Evolutionary conservation across 306 rosid species (phyloP).

Genomic region (Castanospermum australe): DNA sequence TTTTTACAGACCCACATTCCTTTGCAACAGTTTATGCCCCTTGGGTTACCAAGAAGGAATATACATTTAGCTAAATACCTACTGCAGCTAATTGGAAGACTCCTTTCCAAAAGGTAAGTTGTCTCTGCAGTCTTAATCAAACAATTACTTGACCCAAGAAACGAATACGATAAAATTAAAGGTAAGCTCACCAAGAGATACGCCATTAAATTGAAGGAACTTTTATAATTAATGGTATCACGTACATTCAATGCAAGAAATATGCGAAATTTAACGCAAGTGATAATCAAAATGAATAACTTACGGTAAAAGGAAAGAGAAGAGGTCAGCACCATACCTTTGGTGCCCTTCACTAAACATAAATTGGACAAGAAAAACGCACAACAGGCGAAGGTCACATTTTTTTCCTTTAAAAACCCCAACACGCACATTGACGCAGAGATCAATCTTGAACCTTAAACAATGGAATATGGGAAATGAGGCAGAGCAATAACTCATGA

Average conservation of each 20-base stretch:
- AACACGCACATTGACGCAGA: neutral
- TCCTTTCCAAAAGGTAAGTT: neutral
- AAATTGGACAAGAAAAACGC: neutral
- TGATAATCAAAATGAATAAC: conserved; percentile 20
- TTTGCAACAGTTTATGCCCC: neutral
- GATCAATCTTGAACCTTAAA: neutral
- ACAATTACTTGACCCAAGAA: neutral
- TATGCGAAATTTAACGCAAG: neutral
- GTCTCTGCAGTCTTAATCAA: neutral
- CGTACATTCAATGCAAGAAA: neutral
- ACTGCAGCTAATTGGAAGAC: neutral
- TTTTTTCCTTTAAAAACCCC: neutral
- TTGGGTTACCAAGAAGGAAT: neutral
- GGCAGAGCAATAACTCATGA: neutral
- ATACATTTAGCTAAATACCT: neutral
- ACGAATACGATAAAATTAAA: neutral
- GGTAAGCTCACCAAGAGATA: neutral
- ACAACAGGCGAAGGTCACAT: conserved; percentile 10
- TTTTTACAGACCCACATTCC: neutral
- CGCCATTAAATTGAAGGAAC: neutral
- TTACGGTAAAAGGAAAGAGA: conserved; percentile 45
- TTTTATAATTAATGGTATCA: neutral
- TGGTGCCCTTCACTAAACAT: neutral
- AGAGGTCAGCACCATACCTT: neutral
- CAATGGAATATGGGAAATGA: neutral